Base-by-base conservation (phyloP, 768 basidiomycete species). In the Tulasnella sp. region DNA sequence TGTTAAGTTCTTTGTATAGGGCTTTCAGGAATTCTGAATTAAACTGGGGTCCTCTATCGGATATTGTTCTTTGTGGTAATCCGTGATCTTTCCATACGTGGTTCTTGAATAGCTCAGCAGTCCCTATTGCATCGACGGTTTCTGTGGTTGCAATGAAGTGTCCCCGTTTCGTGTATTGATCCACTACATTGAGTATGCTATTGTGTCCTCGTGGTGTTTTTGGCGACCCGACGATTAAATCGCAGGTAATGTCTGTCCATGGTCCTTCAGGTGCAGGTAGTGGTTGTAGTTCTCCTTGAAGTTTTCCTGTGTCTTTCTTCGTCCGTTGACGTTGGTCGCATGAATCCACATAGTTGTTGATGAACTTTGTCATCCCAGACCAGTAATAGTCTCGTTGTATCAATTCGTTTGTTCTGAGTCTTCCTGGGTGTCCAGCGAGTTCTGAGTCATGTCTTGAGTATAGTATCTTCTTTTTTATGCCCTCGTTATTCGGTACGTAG, bases 191-290 rank as follows among this genome's bases (percentile, higher is more conserved):
- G 3, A 67, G 4, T 15, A 75, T 75, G 8, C 31, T 14, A 39
- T 75, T 6, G 6, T 67, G 36, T 34, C 74, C 54, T 38, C 14
- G 1, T 17, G 17, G 22, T 2, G 58, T 31, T 22, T 11, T 69
- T n/a, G 74, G 74, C 8, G 69, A 40, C 4, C 78, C 71, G 2
- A 34, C 58, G 69, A 81, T 79, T 39, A 72, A 58, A 45, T 83
- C 82, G 78, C 80, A 81, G 0, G 79, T 77, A 15, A 83, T 76
- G 3, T 77, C 71, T 15, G 15, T 7, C 82, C 83, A 83, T 0
- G 81, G 81, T 38, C 58, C 34, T 12, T 39, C 11, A 0, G 82
- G 81, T 0, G 79, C 40, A 0, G 80, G 79, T 12, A 82, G 76
- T 0, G 80, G 74, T 31, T 79, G 38, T 0, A 83, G 78, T 3